Base-by-base conservation (phyloP, 768 basidiomycete species). In the Suillus discolor region DNA sequence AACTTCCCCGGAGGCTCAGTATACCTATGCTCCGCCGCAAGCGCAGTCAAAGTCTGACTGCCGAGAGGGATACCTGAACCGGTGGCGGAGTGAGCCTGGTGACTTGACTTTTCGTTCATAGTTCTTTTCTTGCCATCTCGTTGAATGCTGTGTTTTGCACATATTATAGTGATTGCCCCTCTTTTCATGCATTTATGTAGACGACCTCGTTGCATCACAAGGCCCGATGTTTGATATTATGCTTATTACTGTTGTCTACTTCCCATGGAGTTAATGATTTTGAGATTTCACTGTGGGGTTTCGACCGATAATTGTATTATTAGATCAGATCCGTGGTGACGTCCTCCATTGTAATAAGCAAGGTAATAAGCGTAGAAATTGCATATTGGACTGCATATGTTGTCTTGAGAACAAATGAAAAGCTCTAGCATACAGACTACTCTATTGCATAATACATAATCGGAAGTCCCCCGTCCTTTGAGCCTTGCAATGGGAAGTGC, bases 1-100 rank as follows among this genome's bases (percentile, higher is more conserved):
- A 55, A 65, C 34, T 75, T 18, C 74, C 72, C 1, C 75, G 72
- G 47, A 68, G 71, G 28, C 64, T 75, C 36, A 75, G 75, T 53
- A 75, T 77, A 25, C 74, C 72, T 0, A 66, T 74, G 63, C 62
- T 75, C 47, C 69, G 74, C 20, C 74, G 75, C 31, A 77, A 74
- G 62, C 72, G 72, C n/a, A 66, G 70, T 64, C 54, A 31, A 34
- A 55, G 18, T 53, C 25, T 53, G 51, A 28, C 25, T 34, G 20
- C 31, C 34, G 25, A 28, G 18, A 18, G 18, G 39, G 57, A 28
- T 60, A 25, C 39, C 28, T 60, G 41, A 25, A 28, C 39, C 16
- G 9, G 38, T 18, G 16, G 38, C 2, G 5, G 25, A 18, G 31
- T 31, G 31, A 6, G 31, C 31, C 31, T 31, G 31, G 31, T 6